Evolutionary conservation across 1,284 basidiomycete species (phyloP).

Genomic region (Puccinia coronata): DNA sequence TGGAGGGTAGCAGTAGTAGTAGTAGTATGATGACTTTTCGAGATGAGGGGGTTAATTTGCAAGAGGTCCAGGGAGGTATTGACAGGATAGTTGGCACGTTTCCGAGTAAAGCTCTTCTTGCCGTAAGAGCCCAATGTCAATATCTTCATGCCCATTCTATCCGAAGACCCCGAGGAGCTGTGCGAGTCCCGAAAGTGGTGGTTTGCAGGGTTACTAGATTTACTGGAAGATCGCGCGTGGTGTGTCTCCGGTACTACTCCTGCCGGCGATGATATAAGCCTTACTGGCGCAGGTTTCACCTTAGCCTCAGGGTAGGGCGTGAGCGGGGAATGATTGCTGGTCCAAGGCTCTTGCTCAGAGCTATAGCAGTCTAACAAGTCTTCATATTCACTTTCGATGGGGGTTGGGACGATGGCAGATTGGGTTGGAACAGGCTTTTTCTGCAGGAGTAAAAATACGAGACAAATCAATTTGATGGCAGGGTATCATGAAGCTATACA

Average conservation of each 20-base stretch:
- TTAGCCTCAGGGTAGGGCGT: too few relatives aligned
- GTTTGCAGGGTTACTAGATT: not conserved
- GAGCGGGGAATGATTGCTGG: not conserved
- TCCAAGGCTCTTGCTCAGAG: not conserved
- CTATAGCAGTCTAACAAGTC: slow-evolving; percentile 12
- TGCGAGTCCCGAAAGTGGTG: not conserved
- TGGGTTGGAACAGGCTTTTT: not conserved
- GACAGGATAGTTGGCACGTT: not conserved
- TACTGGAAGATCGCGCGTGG: too few relatives aligned
- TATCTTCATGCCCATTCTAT: not conserved
- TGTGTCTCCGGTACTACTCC: too few relatives aligned
- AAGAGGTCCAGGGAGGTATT: not conserved
- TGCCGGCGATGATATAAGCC: too few relatives aligned
- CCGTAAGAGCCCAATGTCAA: not conserved
- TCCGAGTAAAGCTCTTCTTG: not conserved
- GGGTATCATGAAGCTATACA: too few relatives aligned
- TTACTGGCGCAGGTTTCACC: too few relatives aligned
- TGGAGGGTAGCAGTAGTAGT: not conserved
- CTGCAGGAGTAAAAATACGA: not conserved
- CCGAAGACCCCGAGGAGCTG: not conserved
- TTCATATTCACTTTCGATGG: not conserved
- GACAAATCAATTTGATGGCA: too few relatives aligned
- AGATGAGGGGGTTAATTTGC: not conserved
- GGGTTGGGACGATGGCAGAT: not conserved
- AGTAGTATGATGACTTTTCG: too few relatives aligned